Evolutionary conservation across 495 filamentous ascomycete genomes (phyloP).

Genomic region (Penicillium daleae): DNA sequence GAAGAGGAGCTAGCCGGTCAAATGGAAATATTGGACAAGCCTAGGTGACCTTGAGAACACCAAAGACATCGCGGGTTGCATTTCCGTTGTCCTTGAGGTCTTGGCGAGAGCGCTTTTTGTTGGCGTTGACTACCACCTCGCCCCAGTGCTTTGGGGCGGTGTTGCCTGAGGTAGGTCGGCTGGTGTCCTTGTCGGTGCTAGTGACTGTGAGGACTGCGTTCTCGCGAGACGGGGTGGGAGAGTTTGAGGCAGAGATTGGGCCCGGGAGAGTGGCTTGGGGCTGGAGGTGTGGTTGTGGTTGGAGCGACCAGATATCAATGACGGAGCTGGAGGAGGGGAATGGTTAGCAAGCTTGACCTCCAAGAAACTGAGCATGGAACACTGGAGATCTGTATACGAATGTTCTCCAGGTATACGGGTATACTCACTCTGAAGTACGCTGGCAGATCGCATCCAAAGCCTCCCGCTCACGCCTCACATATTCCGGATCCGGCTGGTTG

Average conservation of each 20-base stretch:
- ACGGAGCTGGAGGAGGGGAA: conserved; percentile 37
- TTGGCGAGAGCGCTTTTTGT: conserved; percentile 41
- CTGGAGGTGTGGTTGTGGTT: conserved; percentile 54
- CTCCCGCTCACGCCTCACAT: conserved; percentile 54
- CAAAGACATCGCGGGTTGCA: conserved; percentile 46
- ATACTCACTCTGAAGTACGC: conserved; percentile 54
- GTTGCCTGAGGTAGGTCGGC: conserved; percentile 27
- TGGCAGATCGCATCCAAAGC: conserved; percentile 58
- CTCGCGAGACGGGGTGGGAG: conserved; percentile 29
- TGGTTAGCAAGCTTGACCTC: background rate
- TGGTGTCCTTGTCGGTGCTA: conserved; percentile 25
- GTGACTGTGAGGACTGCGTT: conserved; percentile 24
- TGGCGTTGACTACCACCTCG: conserved; percentile 50
- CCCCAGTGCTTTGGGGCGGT: conserved; percentile 52
- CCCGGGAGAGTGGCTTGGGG: conserved; percentile 49
- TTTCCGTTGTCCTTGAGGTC: conserved; percentile 31
- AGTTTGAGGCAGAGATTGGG: conserved; percentile 35
- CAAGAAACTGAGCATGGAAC: background rate
- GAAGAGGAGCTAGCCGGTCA: conserved; percentile 5
- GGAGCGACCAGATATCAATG: conserved; percentile 55
- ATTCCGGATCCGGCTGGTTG: conserved; percentile 53
- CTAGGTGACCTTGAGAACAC: conserved; percentile 47
- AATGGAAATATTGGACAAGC: background rate
- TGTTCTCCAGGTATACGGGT: background rate
- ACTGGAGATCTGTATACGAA: too few species aligned